Evolutionary conservation across 768 basidiomycete species (phyloP).

Genomic region (Suillus plorans): DNA sequence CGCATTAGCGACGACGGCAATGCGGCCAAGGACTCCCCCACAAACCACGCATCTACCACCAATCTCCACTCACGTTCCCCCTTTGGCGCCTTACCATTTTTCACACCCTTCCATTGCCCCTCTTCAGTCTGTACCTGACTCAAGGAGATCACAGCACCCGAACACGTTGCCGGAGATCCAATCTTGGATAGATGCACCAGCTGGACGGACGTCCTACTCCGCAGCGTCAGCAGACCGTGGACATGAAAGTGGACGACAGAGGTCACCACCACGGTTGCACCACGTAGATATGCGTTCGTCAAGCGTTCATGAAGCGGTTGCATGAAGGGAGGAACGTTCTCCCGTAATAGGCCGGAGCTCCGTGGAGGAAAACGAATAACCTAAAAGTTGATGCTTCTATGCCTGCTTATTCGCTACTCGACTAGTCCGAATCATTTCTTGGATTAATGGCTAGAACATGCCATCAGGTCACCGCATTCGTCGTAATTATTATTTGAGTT

Average conservation of each 20-base stretch:
- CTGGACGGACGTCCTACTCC: conserved; percentile 25
- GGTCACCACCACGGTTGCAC: conserved; percentile 33
- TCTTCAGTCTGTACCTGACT: conserved; percentile 36
- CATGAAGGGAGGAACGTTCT: conserved; percentile 18
- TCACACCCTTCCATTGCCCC: conserved; percentile 55
- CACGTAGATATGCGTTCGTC: conserved; percentile 33
- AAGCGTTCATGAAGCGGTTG: conserved; percentile 30
- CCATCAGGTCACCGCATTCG: conserved; percentile 14
- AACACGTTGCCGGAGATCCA: conserved; percentile 48
- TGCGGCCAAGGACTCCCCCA: conserved; percentile 54
- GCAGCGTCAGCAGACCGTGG: conserved; percentile 30
- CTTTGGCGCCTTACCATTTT: conserved; percentile 49
- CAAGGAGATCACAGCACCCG: conserved; percentile 31
- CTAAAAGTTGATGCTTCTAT: conserved; percentile 12
- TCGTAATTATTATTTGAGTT: conserved; percentile 22
- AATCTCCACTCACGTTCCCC: conserved; percentile 39
- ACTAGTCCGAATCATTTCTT: conserved; percentile 16
- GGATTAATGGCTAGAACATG: conserved; percentile 21
- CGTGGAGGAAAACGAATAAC: conserved; percentile 7
- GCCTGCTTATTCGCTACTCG: conserved; percentile 9
- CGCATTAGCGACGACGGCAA: conserved; percentile 53
- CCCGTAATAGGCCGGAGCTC: conserved; percentile 20
- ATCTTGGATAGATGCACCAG: conserved; percentile 43
- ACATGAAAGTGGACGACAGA: conserved; percentile 32
- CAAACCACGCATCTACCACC: conserved; percentile 43